phyloP scores from a whole-genome alignment of 2,329 filamentous ascomycete species.

The Aspergillus sp. region DNA sequence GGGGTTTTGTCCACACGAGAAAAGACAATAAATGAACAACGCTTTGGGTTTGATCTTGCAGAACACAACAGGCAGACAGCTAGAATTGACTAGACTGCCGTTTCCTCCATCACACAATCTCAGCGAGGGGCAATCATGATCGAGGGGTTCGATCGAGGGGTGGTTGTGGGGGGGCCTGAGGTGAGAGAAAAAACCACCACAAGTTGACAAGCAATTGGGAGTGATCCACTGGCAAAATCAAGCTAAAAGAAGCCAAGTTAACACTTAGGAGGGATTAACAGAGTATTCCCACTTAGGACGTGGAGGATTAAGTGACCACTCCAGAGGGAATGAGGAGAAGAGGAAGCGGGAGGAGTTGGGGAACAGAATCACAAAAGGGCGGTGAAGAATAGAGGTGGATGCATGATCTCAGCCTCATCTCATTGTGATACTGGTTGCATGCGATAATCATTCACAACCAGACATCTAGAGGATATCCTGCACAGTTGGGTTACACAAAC shows the following conservation, averaged over 20 bases:
- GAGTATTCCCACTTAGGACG: no score
- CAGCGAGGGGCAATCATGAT: conserved; percentile 23
- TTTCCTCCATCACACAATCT: conserved; percentile 29
- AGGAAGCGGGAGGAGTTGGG: conserved; percentile 12
- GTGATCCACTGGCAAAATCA: no score
- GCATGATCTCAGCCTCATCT: conserved; percentile 21
- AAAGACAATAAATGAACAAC: conserved; percentile 1
- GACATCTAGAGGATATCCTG: no score
- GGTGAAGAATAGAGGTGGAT: conserved; percentile 18
- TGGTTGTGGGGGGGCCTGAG: conserved; percentile 3
- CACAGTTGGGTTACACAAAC: no score
- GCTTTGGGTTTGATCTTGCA: no score
- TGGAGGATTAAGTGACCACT: no score
- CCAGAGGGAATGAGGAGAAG: conserved; percentile 4
- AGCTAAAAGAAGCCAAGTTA: no score
- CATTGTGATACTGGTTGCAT: background rate
- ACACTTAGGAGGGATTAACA: no score
- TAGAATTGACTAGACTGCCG: conserved; percentile 24
- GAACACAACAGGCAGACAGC: conserved; percentile 21
- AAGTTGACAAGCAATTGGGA: conserved; percentile 19
- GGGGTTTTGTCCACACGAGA: conserved; percentile 3
- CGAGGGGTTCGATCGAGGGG: conserved; percentile 3
- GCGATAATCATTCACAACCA: conserved; percentile 1
- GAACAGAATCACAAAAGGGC: conserved; percentile 20
- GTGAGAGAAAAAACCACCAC: conserved; percentile 10